Conservation (phyloP, 1,139 yeast genomes). For the Pichia inconspicua region DNA sequence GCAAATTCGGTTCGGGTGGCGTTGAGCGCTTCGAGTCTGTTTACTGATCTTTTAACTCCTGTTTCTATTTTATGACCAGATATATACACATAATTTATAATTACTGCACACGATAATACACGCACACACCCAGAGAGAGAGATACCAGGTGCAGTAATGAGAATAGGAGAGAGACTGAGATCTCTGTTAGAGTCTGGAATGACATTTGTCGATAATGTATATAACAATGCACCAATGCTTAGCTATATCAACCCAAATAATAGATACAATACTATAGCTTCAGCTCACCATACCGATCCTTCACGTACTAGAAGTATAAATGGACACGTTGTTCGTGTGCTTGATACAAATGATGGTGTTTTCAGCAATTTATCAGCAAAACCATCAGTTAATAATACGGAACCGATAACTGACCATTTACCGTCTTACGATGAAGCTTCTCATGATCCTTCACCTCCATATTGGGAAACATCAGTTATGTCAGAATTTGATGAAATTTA, state of each 20-base stretch:
- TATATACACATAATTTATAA: too few species aligned
- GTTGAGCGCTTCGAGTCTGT: neutral
- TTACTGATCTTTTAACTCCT: too few species aligned
- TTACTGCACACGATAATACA: too few species aligned
- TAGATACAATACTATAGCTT: conserved; percentile 18
- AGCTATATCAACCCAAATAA: conserved; percentile 20
- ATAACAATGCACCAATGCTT: conserved; percentile 25
- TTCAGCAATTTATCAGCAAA: conserved; percentile 87
- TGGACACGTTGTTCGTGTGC: conserved; percentile 23
- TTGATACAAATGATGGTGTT: conserved; percentile 73
- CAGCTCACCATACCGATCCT: conserved; percentile 7
- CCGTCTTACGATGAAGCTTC: conserved; percentile 96
- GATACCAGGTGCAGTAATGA: neutral
- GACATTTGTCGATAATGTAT: conserved; percentile 4
- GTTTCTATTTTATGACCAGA: too few species aligned
- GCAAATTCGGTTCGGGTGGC: conserved; percentile 10
- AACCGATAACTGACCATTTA: conserved; percentile 43
- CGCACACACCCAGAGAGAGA: too few species aligned
- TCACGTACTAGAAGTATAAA: conserved; percentile 11
- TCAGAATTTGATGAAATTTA: conserved; percentile 87
- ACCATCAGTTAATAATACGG: conserved; percentile 36
- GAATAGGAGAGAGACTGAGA: neutral
- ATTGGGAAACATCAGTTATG: conserved; percentile 88
- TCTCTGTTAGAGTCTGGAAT: neutral
- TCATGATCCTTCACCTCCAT: conserved; percentile 90